phyloP scores from a whole-genome alignment of 495 filamentous ascomycete genomes.

The Elaphomyces granulatus region DNA sequence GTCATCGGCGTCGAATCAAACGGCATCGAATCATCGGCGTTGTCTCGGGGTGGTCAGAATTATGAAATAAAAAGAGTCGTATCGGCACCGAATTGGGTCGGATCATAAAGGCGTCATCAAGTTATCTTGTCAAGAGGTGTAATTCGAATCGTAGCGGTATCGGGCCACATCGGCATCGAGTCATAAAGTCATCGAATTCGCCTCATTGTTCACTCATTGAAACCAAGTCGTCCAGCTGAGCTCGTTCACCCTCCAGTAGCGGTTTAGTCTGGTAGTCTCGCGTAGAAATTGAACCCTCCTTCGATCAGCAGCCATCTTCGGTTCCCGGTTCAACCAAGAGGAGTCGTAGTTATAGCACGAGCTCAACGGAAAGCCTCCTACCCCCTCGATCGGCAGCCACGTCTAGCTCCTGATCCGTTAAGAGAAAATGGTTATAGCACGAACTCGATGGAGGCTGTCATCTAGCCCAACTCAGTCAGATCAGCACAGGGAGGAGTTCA shows the following conservation, averaged over 20 bases:
- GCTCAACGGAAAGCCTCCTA: background rate
- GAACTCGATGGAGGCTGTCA: background rate
- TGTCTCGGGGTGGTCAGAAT: background rate
- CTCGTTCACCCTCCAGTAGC: background rate
- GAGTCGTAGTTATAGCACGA: background rate
- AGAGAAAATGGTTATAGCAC: too few species aligned
- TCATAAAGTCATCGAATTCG: background rate
- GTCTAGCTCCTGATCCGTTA: too few species aligned
- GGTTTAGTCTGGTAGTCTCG: too few species aligned
- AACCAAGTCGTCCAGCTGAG: background rate
- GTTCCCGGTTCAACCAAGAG: background rate
- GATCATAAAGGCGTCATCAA: background rate
- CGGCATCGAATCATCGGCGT: background rate
- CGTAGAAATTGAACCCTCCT: too few species aligned
- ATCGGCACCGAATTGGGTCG: background rate
- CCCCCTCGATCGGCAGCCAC: too few species aligned
- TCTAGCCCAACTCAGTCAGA: background rate
- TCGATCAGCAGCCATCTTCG: background rate
- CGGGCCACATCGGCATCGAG: background rate
- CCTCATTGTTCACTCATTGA: background rate
- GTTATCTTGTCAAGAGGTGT: background rate
- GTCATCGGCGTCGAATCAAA: background rate
- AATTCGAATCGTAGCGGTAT: background rate
- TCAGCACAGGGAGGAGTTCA: background rate
- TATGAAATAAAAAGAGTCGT: background rate